phyloP scores from a whole-genome alignment of 2,329 filamentous ascomycete genomes.

The Mycogone perniciosa region DNA sequence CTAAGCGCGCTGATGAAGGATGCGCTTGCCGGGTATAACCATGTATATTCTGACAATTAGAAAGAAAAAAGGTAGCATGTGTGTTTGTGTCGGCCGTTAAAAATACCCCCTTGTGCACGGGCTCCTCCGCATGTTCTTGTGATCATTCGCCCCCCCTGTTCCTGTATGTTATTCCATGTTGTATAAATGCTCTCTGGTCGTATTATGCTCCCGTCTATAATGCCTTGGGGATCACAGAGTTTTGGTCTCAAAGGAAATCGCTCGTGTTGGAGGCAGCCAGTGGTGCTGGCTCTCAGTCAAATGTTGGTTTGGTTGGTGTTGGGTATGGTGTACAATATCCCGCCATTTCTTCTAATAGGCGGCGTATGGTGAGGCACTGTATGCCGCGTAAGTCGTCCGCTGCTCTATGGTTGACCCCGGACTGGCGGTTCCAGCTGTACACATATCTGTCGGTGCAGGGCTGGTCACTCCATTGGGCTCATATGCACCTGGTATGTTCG shows the following conservation, averaged over 20 bases:
- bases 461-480: constrained; percentile 8
- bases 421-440: constrained; percentile 2
- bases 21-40: too few relatives aligned
- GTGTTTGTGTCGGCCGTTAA: constrained; percentile 3
- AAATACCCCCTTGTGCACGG: too few relatives aligned
- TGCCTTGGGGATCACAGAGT: neutral
- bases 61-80: neutral
- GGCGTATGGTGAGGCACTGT: constrained; percentile 11
- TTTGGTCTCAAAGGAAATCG: too few relatives aligned
- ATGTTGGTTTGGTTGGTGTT: constrained; percentile 1
- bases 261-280: too few relatives aligned
- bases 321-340: neutral
- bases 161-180: neutral
- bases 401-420: constrained; percentile 8
- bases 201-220: constrained; percentile 1
- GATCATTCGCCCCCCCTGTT: neutral
- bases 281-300: neutral
- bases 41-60: neutral
- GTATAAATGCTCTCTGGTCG: neutral
- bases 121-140: neutral
- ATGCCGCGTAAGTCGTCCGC: constrained; percentile 8
- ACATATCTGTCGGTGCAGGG: constrained; percentile 12
- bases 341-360: constrained; percentile 2
- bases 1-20: too few relatives aligned
- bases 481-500: constrained; percentile 6